Evolutionary conservation across 495 filamentous ascomycete genomes (phyloP).

Genomic region (Tuber magnatum): DNA sequence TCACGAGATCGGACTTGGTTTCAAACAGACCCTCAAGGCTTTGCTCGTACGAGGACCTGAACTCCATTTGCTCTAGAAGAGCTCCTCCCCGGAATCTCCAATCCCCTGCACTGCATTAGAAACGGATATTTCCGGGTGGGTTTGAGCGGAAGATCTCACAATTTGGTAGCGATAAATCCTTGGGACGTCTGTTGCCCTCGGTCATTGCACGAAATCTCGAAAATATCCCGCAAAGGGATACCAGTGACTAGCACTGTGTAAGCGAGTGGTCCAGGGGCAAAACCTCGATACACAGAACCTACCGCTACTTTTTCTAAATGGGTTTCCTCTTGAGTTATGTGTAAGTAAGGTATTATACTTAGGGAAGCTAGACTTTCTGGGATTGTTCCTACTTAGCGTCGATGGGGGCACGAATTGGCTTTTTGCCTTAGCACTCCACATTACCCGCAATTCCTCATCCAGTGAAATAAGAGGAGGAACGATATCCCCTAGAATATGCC

Average conservation of each 20-base stretch:
- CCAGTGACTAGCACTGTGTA: background rate
- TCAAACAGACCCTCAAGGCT: background rate
- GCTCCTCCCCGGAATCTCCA: constrained; percentile 15
- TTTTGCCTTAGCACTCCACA: background rate
- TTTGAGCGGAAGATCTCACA: background rate
- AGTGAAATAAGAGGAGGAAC: constrained; percentile 7
- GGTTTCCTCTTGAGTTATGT: background rate
- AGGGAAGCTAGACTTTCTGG: background rate
- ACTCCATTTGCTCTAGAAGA: constrained; percentile 18
- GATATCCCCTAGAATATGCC: constrained; percentile 1
- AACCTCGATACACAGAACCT: background rate
- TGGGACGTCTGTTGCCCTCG: background rate
- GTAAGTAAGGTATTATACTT: background rate
- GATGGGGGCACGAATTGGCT: background rate
- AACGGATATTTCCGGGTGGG: background rate
- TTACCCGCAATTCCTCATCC: background rate
- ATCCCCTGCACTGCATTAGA: constrained; percentile 2
- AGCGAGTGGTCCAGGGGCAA: background rate
- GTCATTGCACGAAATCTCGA: background rate
- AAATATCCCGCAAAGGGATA: background rate
- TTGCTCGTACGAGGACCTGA: constrained; percentile 25
- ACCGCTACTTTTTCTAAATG: background rate
- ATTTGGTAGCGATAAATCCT: background rate
- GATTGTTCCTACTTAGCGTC: background rate
- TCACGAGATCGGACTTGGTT: background rate